phyloP scores from a whole-genome alignment of 169 alveolate genomes.

The Eimeria tenella region DNA sequence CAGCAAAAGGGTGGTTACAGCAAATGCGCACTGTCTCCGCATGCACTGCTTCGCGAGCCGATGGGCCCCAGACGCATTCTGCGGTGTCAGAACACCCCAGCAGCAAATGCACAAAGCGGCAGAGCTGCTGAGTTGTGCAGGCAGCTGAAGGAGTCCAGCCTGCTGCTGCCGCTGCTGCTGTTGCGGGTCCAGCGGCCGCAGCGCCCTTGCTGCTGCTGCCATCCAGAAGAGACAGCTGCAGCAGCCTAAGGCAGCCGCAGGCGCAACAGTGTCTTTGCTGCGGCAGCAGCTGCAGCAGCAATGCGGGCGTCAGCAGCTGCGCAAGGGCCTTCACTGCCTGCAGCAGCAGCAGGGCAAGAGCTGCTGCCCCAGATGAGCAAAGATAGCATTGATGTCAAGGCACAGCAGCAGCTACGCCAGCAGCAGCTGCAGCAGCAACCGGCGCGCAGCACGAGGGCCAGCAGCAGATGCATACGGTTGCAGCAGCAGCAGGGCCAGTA shows the following conservation, averaged over 20 bases:
- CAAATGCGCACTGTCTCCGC: not conserved
- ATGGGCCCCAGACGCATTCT: not conserved
- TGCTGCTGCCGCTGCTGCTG: constrained; percentile 16
- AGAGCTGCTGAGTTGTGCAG: constrained; percentile 20
- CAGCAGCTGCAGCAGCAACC: not conserved
- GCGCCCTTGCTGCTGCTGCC: not conserved
- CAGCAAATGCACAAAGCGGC: not conserved
- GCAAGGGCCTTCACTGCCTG: not conserved
- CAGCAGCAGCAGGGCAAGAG: not conserved
- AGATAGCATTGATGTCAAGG: not conserved
- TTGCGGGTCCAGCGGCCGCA: not conserved
- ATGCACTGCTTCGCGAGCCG: not conserved
- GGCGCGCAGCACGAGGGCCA: no score
- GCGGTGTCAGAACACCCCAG: constrained; percentile 9
- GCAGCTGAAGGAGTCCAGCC: constrained; percentile 18
- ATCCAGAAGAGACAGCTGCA: not conserved
- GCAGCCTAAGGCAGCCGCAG: not conserved
- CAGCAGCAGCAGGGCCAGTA: not conserved
- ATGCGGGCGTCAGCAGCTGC: constrained; percentile 30
- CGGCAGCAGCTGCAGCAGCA: constrained; percentile 39
- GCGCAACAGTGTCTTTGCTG: not conserved
- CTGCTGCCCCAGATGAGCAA: not conserved
- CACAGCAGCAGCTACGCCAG: not conserved
- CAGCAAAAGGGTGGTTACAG: not conserved
- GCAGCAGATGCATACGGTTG: not conserved